Base-by-base conservation (phyloP, 2,329 filamentous ascomycete genomes). In the Orbilia quercus region DNA sequence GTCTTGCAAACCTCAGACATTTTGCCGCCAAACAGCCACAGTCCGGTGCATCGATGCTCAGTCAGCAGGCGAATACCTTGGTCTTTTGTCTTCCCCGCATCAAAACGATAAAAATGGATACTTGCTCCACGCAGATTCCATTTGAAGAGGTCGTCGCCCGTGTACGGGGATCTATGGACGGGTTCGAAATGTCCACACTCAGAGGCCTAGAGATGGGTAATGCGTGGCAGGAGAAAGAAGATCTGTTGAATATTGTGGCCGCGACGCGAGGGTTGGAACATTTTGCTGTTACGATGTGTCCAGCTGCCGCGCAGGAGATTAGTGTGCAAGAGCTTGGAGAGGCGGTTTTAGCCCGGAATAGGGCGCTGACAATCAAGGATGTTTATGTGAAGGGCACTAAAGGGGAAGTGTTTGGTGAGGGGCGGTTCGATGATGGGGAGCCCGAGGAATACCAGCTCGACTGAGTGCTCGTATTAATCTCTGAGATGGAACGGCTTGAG, bases 1-100 rank as follows among this genome's bases (percentile, higher is more conserved):
- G 31, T 18, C 34, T 55, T 2, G 34, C n/a, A 23, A 55, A 55
- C 11, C 31, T 55, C 18, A 42, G 25, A n/a, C 51, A 55, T 25
- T 55, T 55, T 20, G 6, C 16, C n/a, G n/a, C n/a, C n/a, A 20
- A 28, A 20, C 34, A 36, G 16, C 16, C n/a, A 25, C 28, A n/a
- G 28, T 31, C 28, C 28, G 6, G n/a, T n/a, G n/a, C n/a, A n/a
- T n/a, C n/a, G n/a, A n/a, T n/a, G n/a, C n/a, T n/a, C n/a, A n/a
- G n/a, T n/a, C n/a, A n/a, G n/a, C n/a, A n/a, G n/a, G n/a, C n/a
- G n/a, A n/a, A n/a, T n/a, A n/a, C n/a, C n/a, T n/a, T 23, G 16
- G 9, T 59, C 14, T 31, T 59, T 7, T 34, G 42, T n/a, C 18
- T 59, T 20, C 55, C 55, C 2, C 14, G 22, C 6, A 36, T 59